phyloP scores from a whole-genome alignment of 164 flowering plant genomes.

The Chimonanthus salicifolius region DNA sequence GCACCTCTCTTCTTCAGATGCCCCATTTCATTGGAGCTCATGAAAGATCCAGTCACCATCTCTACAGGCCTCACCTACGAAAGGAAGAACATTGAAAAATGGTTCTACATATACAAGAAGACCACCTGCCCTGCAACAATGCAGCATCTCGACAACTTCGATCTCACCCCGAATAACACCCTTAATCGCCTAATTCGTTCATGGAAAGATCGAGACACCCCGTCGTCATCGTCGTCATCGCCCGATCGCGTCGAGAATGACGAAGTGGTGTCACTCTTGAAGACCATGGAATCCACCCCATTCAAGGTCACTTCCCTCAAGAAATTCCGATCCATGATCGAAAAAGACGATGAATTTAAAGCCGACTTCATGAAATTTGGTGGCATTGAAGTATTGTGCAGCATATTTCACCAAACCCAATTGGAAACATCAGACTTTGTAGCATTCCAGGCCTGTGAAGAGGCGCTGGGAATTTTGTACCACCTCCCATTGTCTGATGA shows the following conservation, averaged over 20 bases:
- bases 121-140: slow-evolving; percentile 68
- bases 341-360: slow-evolving; percentile 23
- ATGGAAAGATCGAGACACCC: slow-evolving; percentile 24
- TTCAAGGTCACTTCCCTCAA: slow-evolving; percentile 47
- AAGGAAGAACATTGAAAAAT: slow-evolving; percentile 47
- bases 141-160: slow-evolving; percentile 32
- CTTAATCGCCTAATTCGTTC: slow-evolving; percentile 52
- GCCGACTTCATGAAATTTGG: slow-evolving; percentile 31
- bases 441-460: slow-evolving; percentile 55
- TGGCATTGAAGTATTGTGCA: slow-evolving; percentile 39
- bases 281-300: slow-evolving; percentile 36
- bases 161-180: slow-evolving; percentile 63
- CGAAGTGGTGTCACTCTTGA: slow-evolving; percentile 33
- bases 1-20: slow-evolving; percentile 52
- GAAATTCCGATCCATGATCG: slow-evolving; percentile 36
- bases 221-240: slow-evolving; percentile 4
- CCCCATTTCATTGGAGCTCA: slow-evolving; percentile 74
- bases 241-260: slow-evolving; percentile 15
- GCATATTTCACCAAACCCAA: slow-evolving; percentile 28
- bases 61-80: slow-evolving; percentile 72
- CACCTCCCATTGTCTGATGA: slow-evolving; percentile 27
- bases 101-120: slow-evolving; percentile 56
- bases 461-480: slow-evolving; percentile 44
- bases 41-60: slow-evolving; percentile 66
- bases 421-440: slow-evolving; percentile 37